phyloP scores from a whole-genome alignment of 2,329 filamentous ascomycete species.

The Neonectria punicea region DNA sequence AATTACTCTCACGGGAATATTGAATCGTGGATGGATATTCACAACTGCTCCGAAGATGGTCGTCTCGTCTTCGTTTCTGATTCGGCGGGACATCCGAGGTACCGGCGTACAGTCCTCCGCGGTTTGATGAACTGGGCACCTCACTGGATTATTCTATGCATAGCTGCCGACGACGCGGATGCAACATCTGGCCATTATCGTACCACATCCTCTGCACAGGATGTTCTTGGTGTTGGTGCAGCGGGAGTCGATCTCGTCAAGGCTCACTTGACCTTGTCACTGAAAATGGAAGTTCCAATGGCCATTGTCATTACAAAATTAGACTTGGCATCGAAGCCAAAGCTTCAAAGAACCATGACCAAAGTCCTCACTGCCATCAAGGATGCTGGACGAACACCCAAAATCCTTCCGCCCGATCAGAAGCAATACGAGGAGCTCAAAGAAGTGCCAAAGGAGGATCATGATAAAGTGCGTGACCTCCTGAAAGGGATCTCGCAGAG shows the following conservation, averaged over 20 bases:
- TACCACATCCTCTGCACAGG: conserved; percentile 61
- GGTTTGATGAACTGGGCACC: conserved; percentile 96
- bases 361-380: conserved; percentile 84
- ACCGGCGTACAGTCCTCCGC: conserved; percentile 86
- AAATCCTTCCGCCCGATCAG: conserved; percentile 72
- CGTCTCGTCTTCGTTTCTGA: conserved; percentile 90
- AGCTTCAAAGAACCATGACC: conserved; percentile 75
- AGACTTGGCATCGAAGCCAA: conserved; percentile 81
- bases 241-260: conserved; percentile 77
- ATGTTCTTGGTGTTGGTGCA: conserved; percentile 60
- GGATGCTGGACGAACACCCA: conserved; percentile 76
- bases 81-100: conserved; percentile 90
- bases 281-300: conserved; percentile 81
- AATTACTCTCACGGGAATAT: conserved; percentile 91
- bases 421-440: conserved; percentile 62
- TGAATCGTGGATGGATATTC: conserved; percentile 94
- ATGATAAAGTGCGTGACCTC: conserved; percentile 66
- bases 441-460: conserved; percentile 65
- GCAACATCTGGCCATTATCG: conserved; percentile 43
- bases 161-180: conserved; percentile 80
- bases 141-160: conserved; percentile 90
- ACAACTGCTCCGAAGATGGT: conserved; percentile 77
- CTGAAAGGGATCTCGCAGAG: conserved; percentile 61
- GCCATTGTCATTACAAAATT: conserved; percentile 90
- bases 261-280: conserved; percentile 85